phyloP scores from a whole-genome alignment of 176 grass and related monocot genomes.

The Saccharum officinarum region DNA sequence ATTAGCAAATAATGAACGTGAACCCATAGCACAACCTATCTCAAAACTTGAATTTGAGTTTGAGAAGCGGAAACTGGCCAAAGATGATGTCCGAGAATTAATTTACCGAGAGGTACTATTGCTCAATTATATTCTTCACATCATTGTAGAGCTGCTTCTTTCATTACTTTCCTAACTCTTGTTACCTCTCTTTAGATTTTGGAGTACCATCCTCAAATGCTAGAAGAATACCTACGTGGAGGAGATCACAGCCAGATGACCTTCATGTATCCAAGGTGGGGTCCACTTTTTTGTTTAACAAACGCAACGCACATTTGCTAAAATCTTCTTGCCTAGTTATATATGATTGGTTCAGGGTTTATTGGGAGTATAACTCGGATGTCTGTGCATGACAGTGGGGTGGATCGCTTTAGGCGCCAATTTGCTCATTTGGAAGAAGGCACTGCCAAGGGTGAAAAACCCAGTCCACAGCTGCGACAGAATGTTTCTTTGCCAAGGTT shows the following conservation, averaged over 20 bases:
- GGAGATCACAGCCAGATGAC: constrained; percentile 82
- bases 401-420: constrained; percentile 93
- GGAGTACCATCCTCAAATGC: constrained; percentile 99
- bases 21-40: constrained; percentile 75
- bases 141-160: background rate
- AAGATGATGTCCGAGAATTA: constrained; percentile 96
- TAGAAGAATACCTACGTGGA: constrained; percentile 88
- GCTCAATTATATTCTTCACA: constrained; percentile 8
- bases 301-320: background rate
- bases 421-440: constrained; percentile 99
- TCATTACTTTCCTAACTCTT: constrained; percentile 5
- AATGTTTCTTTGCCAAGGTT: constrained; percentile 95
- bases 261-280: constrained; percentile 97
- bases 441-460: constrained; percentile 67
- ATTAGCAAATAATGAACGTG: constrained; percentile 79
- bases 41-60: constrained; percentile 99
- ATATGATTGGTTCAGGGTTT: constrained; percentile 13
- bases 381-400: constrained; percentile 64
- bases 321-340: constrained; percentile 20
- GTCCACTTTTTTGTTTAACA: constrained; percentile 21
- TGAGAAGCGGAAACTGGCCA: constrained; percentile 88
- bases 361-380: constrained; percentile 19
- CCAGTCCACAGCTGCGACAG: constrained; percentile 64
- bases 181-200: constrained; percentile 66
- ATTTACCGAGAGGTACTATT: constrained; percentile 92